Evolutionary conservation across 2,329 filamentous ascomycete species (phyloP).

Genomic region (Cryphonectria radicalis): DNA sequence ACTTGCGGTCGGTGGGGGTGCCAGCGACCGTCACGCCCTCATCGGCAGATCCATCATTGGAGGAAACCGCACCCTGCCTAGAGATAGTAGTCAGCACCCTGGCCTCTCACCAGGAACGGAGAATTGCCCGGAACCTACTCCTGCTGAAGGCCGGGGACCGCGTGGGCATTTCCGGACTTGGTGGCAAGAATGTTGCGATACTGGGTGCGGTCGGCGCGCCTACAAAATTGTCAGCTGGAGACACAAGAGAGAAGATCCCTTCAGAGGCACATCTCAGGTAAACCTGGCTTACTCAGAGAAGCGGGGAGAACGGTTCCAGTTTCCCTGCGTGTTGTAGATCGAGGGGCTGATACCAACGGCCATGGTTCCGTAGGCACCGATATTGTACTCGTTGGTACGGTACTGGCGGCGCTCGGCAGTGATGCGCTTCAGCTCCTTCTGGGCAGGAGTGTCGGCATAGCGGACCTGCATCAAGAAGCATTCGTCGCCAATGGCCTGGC

Average conservation of each 20-base stretch:
- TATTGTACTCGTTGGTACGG: constrained; percentile 93
- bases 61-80: constrained; percentile 49
- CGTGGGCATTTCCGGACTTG: constrained; percentile 29
- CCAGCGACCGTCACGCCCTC: constrained; percentile 61
- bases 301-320: constrained; percentile 43
- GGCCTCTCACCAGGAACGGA: constrained; percentile 35
- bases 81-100: constrained; percentile 29
- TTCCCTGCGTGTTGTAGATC: constrained; percentile 46
- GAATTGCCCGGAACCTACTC: constrained; percentile 29
- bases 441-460: constrained; percentile 94
- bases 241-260: constrained; percentile 18
- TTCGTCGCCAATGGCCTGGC: constrained; percentile 74
- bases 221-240: constrained; percentile 21
- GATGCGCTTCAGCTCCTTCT: constrained; percentile 95
- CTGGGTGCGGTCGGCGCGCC: constrained; percentile 27
- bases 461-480: constrained; percentile 88
- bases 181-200: constrained; percentile 28
- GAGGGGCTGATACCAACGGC: constrained; percentile 60
- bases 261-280: not conserved
- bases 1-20: constrained; percentile 49
- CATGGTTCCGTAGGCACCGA: constrained; percentile 68
- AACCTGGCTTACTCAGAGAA: constrained; percentile 32
- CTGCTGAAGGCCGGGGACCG: constrained; percentile 24
- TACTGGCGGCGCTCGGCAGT: constrained; percentile 95
- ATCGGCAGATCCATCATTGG: constrained; percentile 52